Base-by-base conservation (phyloP, 2,329 filamentous ascomycete species). In the Cladorrhinum sp. region DNA sequence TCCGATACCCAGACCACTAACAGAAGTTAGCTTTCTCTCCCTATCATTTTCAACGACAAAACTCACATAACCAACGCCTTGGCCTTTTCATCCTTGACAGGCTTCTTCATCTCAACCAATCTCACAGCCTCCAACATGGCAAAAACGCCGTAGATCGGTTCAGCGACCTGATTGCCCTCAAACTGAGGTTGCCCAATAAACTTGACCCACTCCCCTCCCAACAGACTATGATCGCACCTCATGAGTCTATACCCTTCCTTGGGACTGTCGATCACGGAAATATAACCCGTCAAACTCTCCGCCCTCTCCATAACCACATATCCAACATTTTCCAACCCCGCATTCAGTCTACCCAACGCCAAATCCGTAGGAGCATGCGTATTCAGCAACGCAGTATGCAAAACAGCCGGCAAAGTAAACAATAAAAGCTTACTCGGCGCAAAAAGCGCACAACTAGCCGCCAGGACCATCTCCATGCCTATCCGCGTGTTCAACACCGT, bases 61-160 rank as follows among this genome's bases (percentile, higher is more conserved):
- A 76, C 87, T 81, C 79, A 92, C 89, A 99, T 90, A 57, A 96
- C 90, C 3, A 98, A 81, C 1, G 93, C 93, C 53, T 85, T 90
- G 50, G 90, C 90, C 61, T 90, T 78, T n/a, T 75, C 76, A 67
- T 93, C 90, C 1, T 76, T 76, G 55, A 79, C 75, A 13, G 74
- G 76, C 27, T 81, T 78, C 3, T 80, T 75, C 0, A 79, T 79
- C 67, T 95, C 81, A 23, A 96, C 81, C 29, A 99, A 81, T 22
- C 95, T 85, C 6, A 98, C 89, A 2, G 93, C 92, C 74, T 99
- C 95, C 1, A 99, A 84, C 82, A 96, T 96, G 24, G 91, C 88
- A 73, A 99, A 99, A n/a, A 98, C 89, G 9, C 91, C 89, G 72
- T 98, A 99, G 59, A 99, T 91, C 0, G 93, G 92, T 75, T 99